Conservation (phyloP, 345 rosid species). For the Anastatica hierochuntica region DNA sequence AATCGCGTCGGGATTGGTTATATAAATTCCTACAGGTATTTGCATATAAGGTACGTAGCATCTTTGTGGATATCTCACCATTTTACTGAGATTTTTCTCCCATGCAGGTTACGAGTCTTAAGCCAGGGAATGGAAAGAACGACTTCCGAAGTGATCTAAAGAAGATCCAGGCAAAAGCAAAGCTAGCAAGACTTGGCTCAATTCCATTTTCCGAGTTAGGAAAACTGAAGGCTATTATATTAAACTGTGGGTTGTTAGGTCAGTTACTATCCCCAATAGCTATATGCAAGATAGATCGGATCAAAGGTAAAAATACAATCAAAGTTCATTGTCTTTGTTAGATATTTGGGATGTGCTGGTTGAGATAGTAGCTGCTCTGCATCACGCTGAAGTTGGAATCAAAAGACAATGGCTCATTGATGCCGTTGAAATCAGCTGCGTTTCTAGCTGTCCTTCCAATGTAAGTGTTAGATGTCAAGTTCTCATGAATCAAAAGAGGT, state of each 20-base stretch:
- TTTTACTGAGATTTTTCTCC: constrained; percentile 3
- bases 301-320: neutral
- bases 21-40: constrained; percentile 64
- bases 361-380: constrained; percentile 66
- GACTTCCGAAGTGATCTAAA: constrained; percentile 31
- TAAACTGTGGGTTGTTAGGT: constrained; percentile 56
- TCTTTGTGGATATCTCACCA: neutral
- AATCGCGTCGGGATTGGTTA: constrained; percentile 57
- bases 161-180: constrained; percentile 68
- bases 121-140: constrained; percentile 26
- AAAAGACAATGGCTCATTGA: constrained; percentile 85
- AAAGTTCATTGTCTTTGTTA: constrained; percentile 22
- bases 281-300: neutral
- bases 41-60: neutral
- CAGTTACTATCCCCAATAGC: constrained; percentile 24
- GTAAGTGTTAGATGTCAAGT: constrained; percentile 30
- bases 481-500: neutral
- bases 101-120: constrained; percentile 41
- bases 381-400: constrained; percentile 51
- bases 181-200: constrained; percentile 51
- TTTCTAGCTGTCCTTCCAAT: constrained; percentile 67
- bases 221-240: constrained; percentile 45
- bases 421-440: constrained; percentile 75
- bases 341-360: constrained; percentile 63
- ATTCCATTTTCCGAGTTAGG: constrained; percentile 53